A percentile compares a stretch with the other conserved stretches of the same genome.
phyloP scores from a whole-genome alignment of 78 protist species.

The Kipferlia bialata region DNA sequence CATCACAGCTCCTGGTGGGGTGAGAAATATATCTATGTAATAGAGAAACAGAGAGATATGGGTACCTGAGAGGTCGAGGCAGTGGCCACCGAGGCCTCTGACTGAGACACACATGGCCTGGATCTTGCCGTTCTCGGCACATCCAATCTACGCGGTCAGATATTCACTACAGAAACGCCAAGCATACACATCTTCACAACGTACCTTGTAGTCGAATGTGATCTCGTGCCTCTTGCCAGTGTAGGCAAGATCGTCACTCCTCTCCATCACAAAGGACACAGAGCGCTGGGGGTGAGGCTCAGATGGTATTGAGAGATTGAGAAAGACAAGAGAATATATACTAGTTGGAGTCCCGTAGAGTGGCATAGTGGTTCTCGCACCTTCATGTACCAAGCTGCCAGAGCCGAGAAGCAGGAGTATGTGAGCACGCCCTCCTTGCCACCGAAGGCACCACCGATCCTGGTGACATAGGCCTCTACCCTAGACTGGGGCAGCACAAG shows the following conservation, averaged over 20 bases:
- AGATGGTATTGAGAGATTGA: too few species aligned
- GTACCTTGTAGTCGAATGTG: slow-evolving; percentile 28
- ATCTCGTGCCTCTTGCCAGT: slow-evolving; percentile 73
- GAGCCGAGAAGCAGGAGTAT: slow-evolving; percentile 28
- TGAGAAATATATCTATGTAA: neutral
- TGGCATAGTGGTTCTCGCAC: too few species aligned
- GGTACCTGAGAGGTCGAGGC: too few species aligned
- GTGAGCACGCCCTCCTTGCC: slow-evolving; percentile 59
- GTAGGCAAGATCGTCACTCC: slow-evolving; percentile 58
- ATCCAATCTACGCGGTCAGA: slow-evolving; percentile 52
- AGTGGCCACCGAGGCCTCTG: too few species aligned
- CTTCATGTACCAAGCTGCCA: slow-evolving; percentile 46
- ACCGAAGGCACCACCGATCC: slow-evolving; percentile 97
- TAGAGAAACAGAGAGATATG: neutral
- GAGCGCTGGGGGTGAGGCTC: slow-evolving; percentile 27
- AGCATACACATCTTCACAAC: neutral
- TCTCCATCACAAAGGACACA: slow-evolving; percentile 45
- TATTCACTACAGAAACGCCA: too few species aligned
- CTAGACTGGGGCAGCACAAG: slow-evolving; percentile 53
- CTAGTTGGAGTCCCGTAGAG: too few species aligned
- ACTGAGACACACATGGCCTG: too few species aligned
- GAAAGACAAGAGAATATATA: too few species aligned
- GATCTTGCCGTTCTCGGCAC: slow-evolving; percentile 32
- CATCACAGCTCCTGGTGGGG: neutral
- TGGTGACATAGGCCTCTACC: slow-evolving; percentile 36